Evolutionary conservation across 2,329 filamentous ascomycete genomes (phyloP).

Genomic region (Karstenula rhodostoma): DNA sequence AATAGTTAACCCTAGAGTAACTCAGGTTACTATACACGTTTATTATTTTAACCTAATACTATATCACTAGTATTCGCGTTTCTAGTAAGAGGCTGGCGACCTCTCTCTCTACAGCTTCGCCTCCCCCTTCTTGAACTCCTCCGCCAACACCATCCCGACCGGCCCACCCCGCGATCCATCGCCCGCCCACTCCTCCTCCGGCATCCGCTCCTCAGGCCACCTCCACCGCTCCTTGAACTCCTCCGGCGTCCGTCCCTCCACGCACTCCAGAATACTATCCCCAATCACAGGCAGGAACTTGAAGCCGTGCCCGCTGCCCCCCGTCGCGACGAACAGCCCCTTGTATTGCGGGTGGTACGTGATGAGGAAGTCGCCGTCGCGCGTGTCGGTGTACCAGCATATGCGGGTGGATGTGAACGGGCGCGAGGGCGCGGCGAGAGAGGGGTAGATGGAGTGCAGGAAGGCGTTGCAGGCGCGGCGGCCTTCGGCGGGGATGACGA

Average conservation of each 20-base stretch:
- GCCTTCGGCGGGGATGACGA: conserved; percentile 45
- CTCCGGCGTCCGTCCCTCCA: conserved; percentile 51
- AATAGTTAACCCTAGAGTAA: too few species aligned
- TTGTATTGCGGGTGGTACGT: conserved; percentile 59
- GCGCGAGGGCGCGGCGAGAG: conserved; percentile 44
- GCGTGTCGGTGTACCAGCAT: conserved; percentile 67
- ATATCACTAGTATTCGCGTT: too few species aligned
- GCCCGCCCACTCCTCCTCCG: conserved; percentile 46
- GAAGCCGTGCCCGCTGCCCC: conserved; percentile 69
- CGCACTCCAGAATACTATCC: conserved; percentile 61
- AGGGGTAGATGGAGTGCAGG: conserved; percentile 38
- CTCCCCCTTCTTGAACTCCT: conserved; percentile 50
- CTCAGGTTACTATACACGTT: too few species aligned
- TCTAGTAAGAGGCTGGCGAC: too few species aligned
- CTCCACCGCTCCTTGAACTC: conserved; percentile 71
- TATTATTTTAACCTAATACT: too few species aligned
- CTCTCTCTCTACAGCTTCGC: conserved; percentile 42
- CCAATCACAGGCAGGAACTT: conserved; percentile 69
- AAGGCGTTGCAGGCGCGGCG: conserved; percentile 42
- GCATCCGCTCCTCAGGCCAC: conserved; percentile 54
- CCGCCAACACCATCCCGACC: conserved; percentile 48
- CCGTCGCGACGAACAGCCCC: conserved; percentile 67
- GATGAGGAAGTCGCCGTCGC: conserved; percentile 64
- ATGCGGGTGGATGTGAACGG: conserved; percentile 58
- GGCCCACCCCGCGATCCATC: conserved; percentile 51